These are phyloP conservation scores for Colletotrichum sp. DNA, from an alignment of 2,329 filamentous ascomycete genomes.

Conservation along the genomic window DNA sequence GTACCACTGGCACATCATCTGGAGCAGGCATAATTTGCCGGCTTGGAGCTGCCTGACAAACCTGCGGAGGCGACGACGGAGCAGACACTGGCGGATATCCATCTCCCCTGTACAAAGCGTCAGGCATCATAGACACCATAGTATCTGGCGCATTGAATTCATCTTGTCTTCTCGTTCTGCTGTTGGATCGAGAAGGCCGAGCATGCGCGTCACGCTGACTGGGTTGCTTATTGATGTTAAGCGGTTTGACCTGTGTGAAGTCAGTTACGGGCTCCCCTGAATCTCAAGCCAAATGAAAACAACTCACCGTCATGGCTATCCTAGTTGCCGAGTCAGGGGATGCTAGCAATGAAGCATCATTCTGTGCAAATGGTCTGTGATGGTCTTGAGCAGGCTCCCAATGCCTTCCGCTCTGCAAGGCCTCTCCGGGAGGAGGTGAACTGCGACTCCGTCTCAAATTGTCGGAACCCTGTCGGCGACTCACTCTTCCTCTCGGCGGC, in stretches of 20 bases:
- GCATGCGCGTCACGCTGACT: neutral
- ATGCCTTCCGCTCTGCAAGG: neutral
- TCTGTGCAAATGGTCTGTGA: neutral
- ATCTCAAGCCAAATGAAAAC: neutral
- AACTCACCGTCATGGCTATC: neutral
- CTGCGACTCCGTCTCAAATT: neutral
- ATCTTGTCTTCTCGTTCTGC: neutral
- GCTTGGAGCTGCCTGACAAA: neutral
- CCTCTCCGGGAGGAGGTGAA: neutral
- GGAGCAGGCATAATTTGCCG: neutral
- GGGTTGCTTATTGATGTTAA: neutral
- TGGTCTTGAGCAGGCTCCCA: neutral
- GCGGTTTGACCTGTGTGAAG: neutral
- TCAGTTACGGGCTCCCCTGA: neutral
- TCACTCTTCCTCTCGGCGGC: neutral
- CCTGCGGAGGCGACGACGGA: neutral
- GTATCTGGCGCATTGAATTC: neutral
- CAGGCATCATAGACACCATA: neutral
- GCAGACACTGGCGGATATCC: neutral
- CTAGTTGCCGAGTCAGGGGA: neutral
- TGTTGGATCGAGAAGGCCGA: neutral
- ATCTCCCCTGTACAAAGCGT: neutral
- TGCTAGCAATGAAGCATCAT: neutral
- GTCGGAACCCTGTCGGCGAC: neutral
- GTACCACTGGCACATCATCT: neutral